phyloP scores from a whole-genome alignment of 768 basidiomycete species.

The Boletus reticulatus region DNA sequence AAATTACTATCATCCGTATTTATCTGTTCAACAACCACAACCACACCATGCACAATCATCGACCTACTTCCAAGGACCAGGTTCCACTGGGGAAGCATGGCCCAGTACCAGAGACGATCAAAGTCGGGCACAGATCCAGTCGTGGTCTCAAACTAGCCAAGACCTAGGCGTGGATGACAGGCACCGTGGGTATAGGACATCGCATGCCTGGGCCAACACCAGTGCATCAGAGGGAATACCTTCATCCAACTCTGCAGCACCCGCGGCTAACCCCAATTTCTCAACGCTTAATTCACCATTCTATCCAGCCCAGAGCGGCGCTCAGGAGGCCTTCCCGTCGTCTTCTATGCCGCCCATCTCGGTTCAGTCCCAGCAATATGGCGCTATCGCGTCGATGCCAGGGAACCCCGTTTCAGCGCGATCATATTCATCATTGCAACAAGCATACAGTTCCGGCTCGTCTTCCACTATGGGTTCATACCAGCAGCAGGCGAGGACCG shows the following conservation, averaged over 20 bases:
- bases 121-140: slow-evolving; percentile 15
- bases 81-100: slow-evolving; percentile 21
- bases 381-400: slow-evolving; percentile 18
- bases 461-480: slow-evolving; percentile 19
- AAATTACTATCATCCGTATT: slow-evolving; percentile 27
- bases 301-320: slow-evolving; percentile 42
- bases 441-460: slow-evolving; percentile 21
- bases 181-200: slow-evolving; percentile 30
- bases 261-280: slow-evolving; percentile 35
- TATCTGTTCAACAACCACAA: slow-evolving; percentile 19
- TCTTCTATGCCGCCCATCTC: slow-evolving; percentile 33
- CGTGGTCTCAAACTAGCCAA: slow-evolving; percentile 29
- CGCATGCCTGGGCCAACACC: slow-evolving; percentile 25
- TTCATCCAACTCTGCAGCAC: slow-evolving; percentile 18
- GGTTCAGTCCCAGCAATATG: slow-evolving; percentile 30
- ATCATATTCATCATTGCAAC: slow-evolving; percentile 29
- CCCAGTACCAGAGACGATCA: slow-evolving; percentile 22
- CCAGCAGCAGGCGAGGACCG: slow-evolving; percentile 26
- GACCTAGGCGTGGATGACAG: slow-evolving; percentile 24
- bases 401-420: slow-evolving; percentile 24
- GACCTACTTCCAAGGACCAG: slow-evolving; percentile 24
- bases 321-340: slow-evolving; percentile 32
- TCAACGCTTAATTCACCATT: slow-evolving; percentile 59
- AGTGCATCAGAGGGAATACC: slow-evolving; percentile 23
- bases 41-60: slow-evolving; percentile 18